Conservation (phyloP, 192 early-diverging fungal genomes). For the Dimargaris xerosporica region DNA sequence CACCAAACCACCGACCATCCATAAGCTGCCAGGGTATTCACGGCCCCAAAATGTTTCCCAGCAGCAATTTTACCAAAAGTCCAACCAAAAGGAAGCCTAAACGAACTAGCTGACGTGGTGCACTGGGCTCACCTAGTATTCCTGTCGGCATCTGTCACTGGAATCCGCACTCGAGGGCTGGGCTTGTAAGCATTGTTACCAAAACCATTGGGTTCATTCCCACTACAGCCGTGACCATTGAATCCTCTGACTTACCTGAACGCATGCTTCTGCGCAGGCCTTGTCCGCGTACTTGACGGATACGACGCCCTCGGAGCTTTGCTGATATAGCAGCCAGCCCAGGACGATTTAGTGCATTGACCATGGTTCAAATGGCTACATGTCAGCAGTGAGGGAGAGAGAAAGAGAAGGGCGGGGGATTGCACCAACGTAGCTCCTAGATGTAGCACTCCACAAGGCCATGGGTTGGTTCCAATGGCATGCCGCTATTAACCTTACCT, state of each 20-base stretch:
- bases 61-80: background rate
- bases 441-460: slow-evolving; percentile 8
- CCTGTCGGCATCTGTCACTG: background rate
- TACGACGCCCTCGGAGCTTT: slow-evolving; percentile 66
- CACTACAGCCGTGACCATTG: slow-evolving; percentile 1
- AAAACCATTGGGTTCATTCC: background rate
- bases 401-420: background rate
- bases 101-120: background rate
- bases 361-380: background rate
- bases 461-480: background rate
- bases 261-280: slow-evolving; percentile 61
- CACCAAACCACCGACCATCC: slow-evolving; percentile 85
- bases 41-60: background rate
- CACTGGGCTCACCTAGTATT: background rate
- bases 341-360: slow-evolving; percentile 1
- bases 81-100: background rate
- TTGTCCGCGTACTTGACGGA: slow-evolving; percentile 77
- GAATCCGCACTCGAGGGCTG: background rate
- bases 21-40: slow-evolving; percentile 39
- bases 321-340: slow-evolving; percentile 21
- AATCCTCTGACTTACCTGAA: slow-evolving; percentile 41
- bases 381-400: background rate
- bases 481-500: slow-evolving; percentile 42
- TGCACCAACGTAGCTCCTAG: background rate
- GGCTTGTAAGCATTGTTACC: background rate